A percentile compares a stretch with the other conserved stretches of the same genome.
Evolutionary conservation across 352 stramenopile genomes (phyloP).

Genomic region (Phytophthora ohioensis): DNA sequence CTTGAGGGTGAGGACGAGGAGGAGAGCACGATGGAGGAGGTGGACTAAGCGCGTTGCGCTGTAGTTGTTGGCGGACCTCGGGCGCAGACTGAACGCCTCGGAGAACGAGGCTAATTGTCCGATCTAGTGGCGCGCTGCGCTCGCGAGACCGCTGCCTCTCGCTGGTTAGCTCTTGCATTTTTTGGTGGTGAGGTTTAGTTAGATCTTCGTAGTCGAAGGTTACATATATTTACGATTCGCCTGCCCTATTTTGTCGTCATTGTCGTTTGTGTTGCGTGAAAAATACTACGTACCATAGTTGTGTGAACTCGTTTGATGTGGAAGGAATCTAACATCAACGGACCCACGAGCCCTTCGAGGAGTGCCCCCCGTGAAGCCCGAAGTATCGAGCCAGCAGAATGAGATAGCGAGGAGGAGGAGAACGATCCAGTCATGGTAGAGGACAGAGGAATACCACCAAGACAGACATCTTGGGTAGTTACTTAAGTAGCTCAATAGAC

Average conservation of each 20-base stretch:
- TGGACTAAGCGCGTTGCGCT: constrained; percentile 92
- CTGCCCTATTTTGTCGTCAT: constrained; percentile 21
- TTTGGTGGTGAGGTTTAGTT: constrained; percentile 54
- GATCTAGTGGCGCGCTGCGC: neutral
- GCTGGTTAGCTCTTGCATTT: constrained; percentile 46
- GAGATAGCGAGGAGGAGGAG: too few relatives aligned
- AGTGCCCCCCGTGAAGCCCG: too few relatives aligned
- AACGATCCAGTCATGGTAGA: neutral
- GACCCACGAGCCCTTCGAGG: too few relatives aligned
- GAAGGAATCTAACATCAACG: too few relatives aligned
- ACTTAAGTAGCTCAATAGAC: too few relatives aligned
- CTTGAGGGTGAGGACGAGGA: constrained; percentile 97
- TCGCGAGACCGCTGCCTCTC: constrained; percentile 5
- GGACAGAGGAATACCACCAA: too few relatives aligned
- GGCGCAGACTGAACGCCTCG: constrained; percentile 13
- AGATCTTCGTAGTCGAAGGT: constrained; percentile 60
- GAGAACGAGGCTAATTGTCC: neutral
- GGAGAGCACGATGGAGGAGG: constrained; percentile 98
- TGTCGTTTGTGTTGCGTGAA: constrained; percentile 3
- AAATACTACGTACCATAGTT: too few relatives aligned
- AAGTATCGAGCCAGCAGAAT: too few relatives aligned
- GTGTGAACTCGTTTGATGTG: too few relatives aligned
- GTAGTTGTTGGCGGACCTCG: constrained; percentile 17
- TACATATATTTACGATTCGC: constrained; percentile 75
- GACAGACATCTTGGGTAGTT: too few relatives aligned